Evolutionary conservation across 352 stramenopile genomes (phyloP).

Genomic region (Pythium chondricola): DNA sequence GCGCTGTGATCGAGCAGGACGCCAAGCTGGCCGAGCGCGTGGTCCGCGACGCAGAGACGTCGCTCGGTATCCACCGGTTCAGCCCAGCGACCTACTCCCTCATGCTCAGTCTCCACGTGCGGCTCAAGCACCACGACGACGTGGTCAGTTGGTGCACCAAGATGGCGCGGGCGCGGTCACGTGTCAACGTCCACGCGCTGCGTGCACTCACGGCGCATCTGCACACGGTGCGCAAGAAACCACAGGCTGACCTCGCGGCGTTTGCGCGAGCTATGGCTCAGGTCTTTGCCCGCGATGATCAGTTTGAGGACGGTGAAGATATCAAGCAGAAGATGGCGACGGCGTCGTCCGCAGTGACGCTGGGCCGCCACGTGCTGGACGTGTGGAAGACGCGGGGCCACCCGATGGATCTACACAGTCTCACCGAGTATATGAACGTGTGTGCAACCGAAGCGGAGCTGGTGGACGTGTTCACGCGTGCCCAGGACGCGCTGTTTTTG

Average conservation of each 20-base stretch:
- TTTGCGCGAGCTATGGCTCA: constrained; percentile 12
- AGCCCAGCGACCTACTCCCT: constrained; percentile 75
- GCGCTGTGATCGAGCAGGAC: constrained; percentile 47
- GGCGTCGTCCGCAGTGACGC: background rate
- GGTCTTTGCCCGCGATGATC: constrained; percentile 3
- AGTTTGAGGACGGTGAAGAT: too few species aligned
- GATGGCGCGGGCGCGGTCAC: constrained; percentile 37
- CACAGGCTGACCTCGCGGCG: constrained; percentile 5
- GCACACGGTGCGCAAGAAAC: constrained; percentile 17
- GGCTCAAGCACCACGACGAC: constrained; percentile 29
- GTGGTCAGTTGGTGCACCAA: constrained; percentile 43
- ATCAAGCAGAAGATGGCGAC: constrained; percentile 7
- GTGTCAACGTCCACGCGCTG: constrained; percentile 43
- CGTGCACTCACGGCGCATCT: constrained; percentile 49
- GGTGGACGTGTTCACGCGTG: constrained; percentile 13
- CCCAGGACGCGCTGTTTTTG: constrained; percentile 22
- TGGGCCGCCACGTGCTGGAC: constrained; percentile 10
- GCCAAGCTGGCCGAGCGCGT: constrained; percentile 45
- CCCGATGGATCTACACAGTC: constrained; percentile 1
- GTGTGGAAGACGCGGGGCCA: constrained; percentile 5
- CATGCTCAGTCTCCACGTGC: constrained; percentile 59
- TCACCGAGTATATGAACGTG: constrained; percentile 13
- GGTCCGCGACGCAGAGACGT: constrained; percentile 27
- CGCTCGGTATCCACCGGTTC: constrained; percentile 29
- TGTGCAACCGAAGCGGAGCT: constrained; percentile 4